Base-by-base conservation (phyloP, 305 asterid species). In the Fraxinus dipetala region DNA sequence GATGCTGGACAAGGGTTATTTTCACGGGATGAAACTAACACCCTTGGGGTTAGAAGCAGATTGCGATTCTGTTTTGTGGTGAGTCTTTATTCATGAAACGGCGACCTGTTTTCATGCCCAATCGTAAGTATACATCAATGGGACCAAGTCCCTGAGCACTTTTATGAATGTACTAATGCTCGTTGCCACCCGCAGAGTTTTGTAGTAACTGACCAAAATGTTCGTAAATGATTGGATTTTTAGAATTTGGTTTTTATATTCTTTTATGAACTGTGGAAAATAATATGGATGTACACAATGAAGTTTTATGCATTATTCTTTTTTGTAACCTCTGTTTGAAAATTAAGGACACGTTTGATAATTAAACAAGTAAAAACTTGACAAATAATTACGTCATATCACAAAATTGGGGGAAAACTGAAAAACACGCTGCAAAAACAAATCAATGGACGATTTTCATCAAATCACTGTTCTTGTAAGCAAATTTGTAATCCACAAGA, bases 1-100 rank as follows among this genome's bases (percentile, higher is more conserved):
- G 70, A n/a, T 79, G 83, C 85, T 77, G 87, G 80, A 73, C 74
- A 76, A 36, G 75, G 16, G 78, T 65, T 31, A 78, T 36, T 76
- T 38, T 4, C 54, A 31, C 34, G 75, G 45, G 80, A 65, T 18
- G 40, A 40, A 56, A 63, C 22, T 18, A 22, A 35, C 9, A 70
- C 45, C 40, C 24, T 32, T 70, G 45, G 40, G 28, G 13, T 16
- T 61, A n/a, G 76, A 32, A 70, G 76, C 11, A 32, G 26, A 70
- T 32, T 31, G 76, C n/a, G 45, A 70, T 26, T n/a, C 76, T 32
- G 35, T 65, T 11, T 65, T 2, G 35, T 65, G 73, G 31, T 9
- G 72, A 26, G 73, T 65, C 31, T 63, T 2, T 65, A 4, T 65
- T 26, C 72, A 65, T 22, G 72, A 24, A 65, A 65, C 34, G n/a